Conservation (phyloP, 306 rosid genomes). For the Lupinus albus region DNA sequence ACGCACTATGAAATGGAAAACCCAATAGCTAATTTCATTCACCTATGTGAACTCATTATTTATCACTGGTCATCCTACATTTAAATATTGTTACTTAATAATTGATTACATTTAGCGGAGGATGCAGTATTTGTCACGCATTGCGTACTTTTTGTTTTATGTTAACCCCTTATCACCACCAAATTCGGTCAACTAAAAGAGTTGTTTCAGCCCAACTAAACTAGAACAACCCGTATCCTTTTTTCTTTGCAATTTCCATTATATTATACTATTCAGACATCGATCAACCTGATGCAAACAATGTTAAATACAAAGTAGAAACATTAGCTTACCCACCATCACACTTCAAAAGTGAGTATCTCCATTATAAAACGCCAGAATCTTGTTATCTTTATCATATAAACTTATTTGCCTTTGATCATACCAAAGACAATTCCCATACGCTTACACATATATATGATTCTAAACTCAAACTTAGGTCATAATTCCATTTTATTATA, state of each 20-base stretch:
- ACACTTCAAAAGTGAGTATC: conserved; percentile 57
- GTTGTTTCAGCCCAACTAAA: conserved; percentile 39
- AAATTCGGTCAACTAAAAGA: conserved; percentile 52
- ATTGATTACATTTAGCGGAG: conserved; percentile 6
- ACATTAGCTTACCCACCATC: conserved; percentile 63
- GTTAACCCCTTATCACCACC: conserved; percentile 35
- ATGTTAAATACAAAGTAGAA: conserved; percentile 20
- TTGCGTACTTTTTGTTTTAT: conserved; percentile 37
- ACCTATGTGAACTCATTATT: not conserved
- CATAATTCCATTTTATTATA: conserved; percentile 18
- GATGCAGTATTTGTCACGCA: conserved; percentile 37
- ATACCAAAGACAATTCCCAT: conserved; percentile 40
- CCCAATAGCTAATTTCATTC: conserved; percentile 28
- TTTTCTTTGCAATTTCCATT: conserved; percentile 32
- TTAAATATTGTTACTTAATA: conserved; percentile 1
- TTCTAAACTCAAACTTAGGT: conserved; percentile 25
- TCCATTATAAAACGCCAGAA: conserved; percentile 61
- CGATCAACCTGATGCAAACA: not conserved
- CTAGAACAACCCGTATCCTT: conserved; percentile 33
- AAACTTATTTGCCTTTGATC: conserved; percentile 39
- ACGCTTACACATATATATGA: conserved; percentile 23
- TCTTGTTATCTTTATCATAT: conserved; percentile 54
- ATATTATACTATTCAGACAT: not conserved
- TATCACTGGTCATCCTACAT: not conserved
- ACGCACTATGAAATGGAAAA: conserved; percentile 33